Conservation (phyloP, 106 monocot species). For the Vanilla planifolia region DNA sequence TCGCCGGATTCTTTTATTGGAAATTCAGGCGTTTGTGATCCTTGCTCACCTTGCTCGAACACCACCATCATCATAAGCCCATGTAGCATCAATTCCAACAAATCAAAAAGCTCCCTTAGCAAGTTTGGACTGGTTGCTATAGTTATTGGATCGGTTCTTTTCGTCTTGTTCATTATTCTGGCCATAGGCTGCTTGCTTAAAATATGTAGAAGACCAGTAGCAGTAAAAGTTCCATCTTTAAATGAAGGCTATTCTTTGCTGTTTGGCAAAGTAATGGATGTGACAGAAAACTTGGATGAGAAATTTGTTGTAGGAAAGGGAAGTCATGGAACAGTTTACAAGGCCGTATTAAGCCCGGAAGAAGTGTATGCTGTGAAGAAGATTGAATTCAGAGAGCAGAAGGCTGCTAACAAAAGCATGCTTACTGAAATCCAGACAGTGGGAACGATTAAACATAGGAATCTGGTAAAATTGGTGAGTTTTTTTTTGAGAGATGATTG, state of each 20-base stretch:
- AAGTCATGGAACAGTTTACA: conserved; percentile 86
- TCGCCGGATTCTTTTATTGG: conserved; percentile 57
- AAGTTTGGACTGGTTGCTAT: conserved; percentile 26
- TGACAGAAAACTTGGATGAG: conserved; percentile 73
- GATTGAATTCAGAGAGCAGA: conserved; percentile 24
- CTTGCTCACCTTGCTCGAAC: conserved; percentile 31
- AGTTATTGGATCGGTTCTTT: conserved; percentile 30
- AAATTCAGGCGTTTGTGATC: conserved; percentile 60
- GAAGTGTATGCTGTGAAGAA: conserved; percentile 81
- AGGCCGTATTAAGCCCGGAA: conserved; percentile 38
- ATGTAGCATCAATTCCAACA: conserved; percentile 23
- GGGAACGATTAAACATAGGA: conserved; percentile 70
- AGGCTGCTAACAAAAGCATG: conserved; percentile 46
- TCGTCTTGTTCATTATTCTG: conserved; percentile 34
- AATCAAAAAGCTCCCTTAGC: conserved; percentile 12
- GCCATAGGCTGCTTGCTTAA: conserved; percentile 11
- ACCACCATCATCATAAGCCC: conserved; percentile 17
- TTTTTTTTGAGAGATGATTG: conserved; percentile 50
- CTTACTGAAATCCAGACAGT: conserved; percentile 64
- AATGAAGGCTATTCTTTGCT: conserved; percentile 62
- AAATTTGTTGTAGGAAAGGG: conserved; percentile 66
- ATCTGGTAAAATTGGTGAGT: conserved; percentile 55
- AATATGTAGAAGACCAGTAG: conserved; percentile 10
- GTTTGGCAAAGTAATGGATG: conserved; percentile 64
- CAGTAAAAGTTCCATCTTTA: conserved; percentile 15